A percentile compares a stretch with the other conserved stretches of the same genome.
These are phyloP conservation scores for Suillus placidus DNA, from an alignment of 768 basidiomycete genomes.

Conservation along the genomic window DNA sequence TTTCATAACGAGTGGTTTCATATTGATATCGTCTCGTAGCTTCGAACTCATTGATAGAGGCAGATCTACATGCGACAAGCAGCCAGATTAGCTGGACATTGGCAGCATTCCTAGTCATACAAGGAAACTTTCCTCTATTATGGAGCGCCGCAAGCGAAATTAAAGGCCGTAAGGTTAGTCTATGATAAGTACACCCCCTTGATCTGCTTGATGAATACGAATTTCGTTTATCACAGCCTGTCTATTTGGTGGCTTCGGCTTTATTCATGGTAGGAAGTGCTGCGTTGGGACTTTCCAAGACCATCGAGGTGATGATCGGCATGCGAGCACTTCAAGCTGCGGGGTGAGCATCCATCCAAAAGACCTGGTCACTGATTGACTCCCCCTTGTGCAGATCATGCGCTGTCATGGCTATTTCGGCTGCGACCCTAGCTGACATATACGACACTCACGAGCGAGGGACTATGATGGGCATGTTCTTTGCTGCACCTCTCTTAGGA, in stretches of 20 bases:
- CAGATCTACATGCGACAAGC: conserved; percentile 58
- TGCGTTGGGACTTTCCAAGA: conserved; percentile 57
- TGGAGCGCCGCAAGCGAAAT: conserved; percentile 78
- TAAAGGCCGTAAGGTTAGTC: conserved; percentile 69
- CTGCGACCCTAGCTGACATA: conserved; percentile 77
- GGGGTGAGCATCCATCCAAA: conserved; percentile 45
- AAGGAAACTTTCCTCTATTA: conserved; percentile 65
- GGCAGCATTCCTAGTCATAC: conserved; percentile 69
- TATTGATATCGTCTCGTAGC: conserved; percentile 40
- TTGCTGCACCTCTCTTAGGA: conserved; percentile 79
- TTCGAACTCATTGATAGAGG: conserved; percentile 61
- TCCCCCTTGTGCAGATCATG: conserved; percentile 47
- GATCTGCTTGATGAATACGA: neutral
- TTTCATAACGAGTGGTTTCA: neutral
- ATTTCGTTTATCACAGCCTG: conserved; percentile 38
- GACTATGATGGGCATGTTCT: conserved; percentile 80
- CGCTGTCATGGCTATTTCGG: conserved; percentile 71
- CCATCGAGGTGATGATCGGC: conserved; percentile 58
- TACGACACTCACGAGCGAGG: conserved; percentile 77
- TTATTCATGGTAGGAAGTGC: conserved; percentile 59
- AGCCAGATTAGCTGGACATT: conserved; percentile 68
- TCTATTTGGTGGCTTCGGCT: conserved; percentile 55
- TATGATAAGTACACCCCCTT: neutral
- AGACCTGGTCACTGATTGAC: conserved; percentile 9
- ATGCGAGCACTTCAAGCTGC: conserved; percentile 71